Percentiles rank a stretch among this genome's conserved stretches.
These are phyloP conservation scores for Phytopythium litorale DNA, from an alignment of 352 stramenopile genomes.

Conservation along the genomic window DNA sequence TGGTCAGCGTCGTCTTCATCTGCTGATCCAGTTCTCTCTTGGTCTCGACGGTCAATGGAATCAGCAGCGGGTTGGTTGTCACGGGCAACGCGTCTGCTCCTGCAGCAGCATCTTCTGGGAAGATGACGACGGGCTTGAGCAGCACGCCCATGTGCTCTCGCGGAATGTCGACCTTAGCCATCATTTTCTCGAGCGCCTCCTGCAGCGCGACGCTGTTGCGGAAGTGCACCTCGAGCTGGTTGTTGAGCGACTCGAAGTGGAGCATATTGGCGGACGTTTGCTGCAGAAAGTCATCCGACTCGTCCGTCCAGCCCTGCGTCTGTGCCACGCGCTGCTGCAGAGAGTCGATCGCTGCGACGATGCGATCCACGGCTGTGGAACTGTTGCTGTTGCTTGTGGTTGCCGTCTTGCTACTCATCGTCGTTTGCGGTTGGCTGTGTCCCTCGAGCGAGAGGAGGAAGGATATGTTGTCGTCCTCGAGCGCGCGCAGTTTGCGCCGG, in stretches of 20 bases:
- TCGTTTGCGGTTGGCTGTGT: constrained; percentile 2
- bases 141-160: constrained; percentile 52
- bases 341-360: constrained; percentile 49
- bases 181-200: constrained; percentile 42
- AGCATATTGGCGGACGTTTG: constrained; percentile 65
- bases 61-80: constrained; percentile 7
- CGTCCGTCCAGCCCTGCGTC: constrained; percentile 56
- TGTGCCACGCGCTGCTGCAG: constrained; percentile 39
- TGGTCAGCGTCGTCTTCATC: constrained; percentile 33
- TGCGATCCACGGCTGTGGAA: constrained; percentile 49
- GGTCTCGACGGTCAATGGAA: background rate
- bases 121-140: constrained; percentile 42
- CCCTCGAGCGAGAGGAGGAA: constrained; percentile 68
- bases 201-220: constrained; percentile 73
- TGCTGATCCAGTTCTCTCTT: constrained; percentile 23
- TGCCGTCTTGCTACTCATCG: background rate
- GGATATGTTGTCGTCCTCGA: constrained; percentile 76
- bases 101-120: constrained; percentile 28
- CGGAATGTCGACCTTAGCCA: constrained; percentile 47
- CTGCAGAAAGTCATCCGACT: constrained; percentile 51
- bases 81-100: background rate
- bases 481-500: constrained; percentile 41
- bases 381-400: background rate
- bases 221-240: constrained; percentile 76
- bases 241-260: constrained; percentile 78